Evolutionary conservation across 176 grass and related monocot genomes (phyloP), one percentile per base, ranked within the genome.

Genomic region (Secale cereale): DNA sequence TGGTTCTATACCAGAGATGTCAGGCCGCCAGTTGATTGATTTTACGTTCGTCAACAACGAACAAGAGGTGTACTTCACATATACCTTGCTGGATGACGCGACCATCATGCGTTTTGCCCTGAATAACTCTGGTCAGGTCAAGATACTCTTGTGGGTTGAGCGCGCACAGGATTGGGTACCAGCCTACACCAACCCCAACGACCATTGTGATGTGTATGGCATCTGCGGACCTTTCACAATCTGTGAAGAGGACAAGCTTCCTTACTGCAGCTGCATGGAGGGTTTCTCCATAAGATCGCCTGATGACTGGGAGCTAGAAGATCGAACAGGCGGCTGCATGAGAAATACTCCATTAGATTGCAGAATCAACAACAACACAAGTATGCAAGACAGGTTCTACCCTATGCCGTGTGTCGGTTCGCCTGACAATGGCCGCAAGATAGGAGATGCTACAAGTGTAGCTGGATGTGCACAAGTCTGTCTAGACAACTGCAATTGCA

Each of bases 61-160:
- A 63, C 32, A 23, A 27, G 79, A 82, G 62, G 32, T 41, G 30
- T 87, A 87, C 70, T 76, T 87, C 60, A 56, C 70, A 23, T 84
- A 69, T 64, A 60, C 33, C 32, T 66, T 87, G 45, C 9, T 40
- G 0, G 20, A 88, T 78, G 82, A 86, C 10, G 54, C 32, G 2
- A 50, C 29, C 7, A 61, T 72, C 13, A 46, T 81, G 19, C 65
- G 85, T 37, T 63, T 77, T 59, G 13, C 72, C 1, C 19, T 91
- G 29, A 81, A 82, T 74, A 22, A 50, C 78, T 87, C 63, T 19
- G 92, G 92, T n/a, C 89, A 89, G 2, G 26, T 72, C 31, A 70
- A 66, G 77, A n/a, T 74, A n/a, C 52, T 35, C 7, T 23, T 86
- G 39, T 94, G 90, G 90, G 17, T 70, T 5, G 79, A 81, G 4